Evolutionary conservation across 2,329 filamentous ascomycete genomes (phyloP).

Genomic region (Nothophoma quercina): DNA sequence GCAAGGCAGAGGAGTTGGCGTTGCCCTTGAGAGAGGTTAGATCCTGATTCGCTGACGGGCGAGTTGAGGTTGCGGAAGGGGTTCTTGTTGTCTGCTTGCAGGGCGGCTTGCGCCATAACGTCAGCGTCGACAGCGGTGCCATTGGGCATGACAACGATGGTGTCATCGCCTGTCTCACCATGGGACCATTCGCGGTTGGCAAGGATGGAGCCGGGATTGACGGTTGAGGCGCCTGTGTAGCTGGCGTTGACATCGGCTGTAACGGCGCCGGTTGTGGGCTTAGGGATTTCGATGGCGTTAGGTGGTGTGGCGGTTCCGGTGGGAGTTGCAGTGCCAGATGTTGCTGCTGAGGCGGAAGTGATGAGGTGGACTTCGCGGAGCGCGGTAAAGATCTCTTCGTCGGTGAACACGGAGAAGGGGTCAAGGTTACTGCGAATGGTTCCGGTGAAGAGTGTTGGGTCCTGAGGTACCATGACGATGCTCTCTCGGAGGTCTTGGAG

Average conservation of each 20-base stretch:
- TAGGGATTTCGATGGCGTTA: slow-evolving; percentile 42
- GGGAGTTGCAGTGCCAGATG: slow-evolving; percentile 37
- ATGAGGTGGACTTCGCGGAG: slow-evolving; percentile 91
- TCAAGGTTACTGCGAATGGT: slow-evolving; percentile 93
- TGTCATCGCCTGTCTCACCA: slow-evolving; percentile 38
- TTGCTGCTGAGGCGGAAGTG: slow-evolving; percentile 51
- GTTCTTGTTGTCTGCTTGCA: slow-evolving; percentile 82
- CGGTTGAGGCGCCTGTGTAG: slow-evolving; percentile 38
- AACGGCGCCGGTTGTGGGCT: slow-evolving; percentile 36
- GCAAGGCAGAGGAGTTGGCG: slow-evolving; percentile 93
- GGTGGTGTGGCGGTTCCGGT: slow-evolving; percentile 28
- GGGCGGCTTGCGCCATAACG: slow-evolving; percentile 34
- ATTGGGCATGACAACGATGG: slow-evolving; percentile 42
- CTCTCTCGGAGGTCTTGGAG: slow-evolving; percentile 91
- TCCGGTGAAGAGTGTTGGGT: slow-evolving; percentile 91
- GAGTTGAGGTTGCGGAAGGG: slow-evolving; percentile 88
- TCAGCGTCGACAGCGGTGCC: slow-evolving; percentile 38
- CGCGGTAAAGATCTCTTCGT: slow-evolving; percentile 88
- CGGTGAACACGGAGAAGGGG: slow-evolving; percentile 86
- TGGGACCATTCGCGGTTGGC: slow-evolving; percentile 39
- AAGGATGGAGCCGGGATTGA: slow-evolving; percentile 44
- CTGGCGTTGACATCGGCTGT: slow-evolving; percentile 38
- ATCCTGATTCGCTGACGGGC: slow-evolving; percentile 85
- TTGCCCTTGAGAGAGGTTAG: slow-evolving; percentile 95
- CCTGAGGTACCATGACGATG: slow-evolving; percentile 97